Evolutionary conservation across 345 rosid species (phyloP).

Genomic region (Sisymbrium irio): DNA sequence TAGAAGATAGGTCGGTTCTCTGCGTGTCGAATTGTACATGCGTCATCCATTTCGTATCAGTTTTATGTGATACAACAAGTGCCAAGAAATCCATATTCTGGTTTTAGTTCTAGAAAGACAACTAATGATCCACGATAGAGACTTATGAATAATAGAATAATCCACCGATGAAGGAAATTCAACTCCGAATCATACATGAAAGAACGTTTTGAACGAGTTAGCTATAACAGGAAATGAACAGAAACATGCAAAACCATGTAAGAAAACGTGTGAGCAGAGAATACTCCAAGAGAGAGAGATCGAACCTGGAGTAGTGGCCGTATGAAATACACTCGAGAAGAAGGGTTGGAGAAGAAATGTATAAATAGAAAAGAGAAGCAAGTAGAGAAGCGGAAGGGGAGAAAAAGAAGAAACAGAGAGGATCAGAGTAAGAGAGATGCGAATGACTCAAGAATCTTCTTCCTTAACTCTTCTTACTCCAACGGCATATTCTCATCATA

Average conservation of each 20-base stretch:
- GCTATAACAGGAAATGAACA: background rate
- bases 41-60: no score
- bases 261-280: background rate
- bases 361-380: conserved; percentile 11
- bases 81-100: background rate
- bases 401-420: background rate
- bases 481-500: conserved; percentile 31
- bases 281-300: background rate
- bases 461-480: conserved; percentile 20
- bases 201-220: background rate
- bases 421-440: conserved; percentile 35
- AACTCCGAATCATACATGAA: background rate
- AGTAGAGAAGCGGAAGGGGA: background rate
- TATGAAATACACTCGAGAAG: background rate
- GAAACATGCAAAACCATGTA: background rate
- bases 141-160: background rate
- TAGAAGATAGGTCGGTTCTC: no score
- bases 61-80: background rate
- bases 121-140: background rate
- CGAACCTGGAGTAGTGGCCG: conserved; percentile 28
- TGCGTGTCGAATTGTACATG: no score
- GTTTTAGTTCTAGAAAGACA: background rate
- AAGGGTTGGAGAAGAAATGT: conserved; percentile 1
- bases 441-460: conserved; percentile 36
- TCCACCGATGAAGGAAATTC: background rate